Evolutionary conservation across 192 early-diverging fungal species (phyloP).

Genomic region (Martensiomyces pterosporus): DNA sequence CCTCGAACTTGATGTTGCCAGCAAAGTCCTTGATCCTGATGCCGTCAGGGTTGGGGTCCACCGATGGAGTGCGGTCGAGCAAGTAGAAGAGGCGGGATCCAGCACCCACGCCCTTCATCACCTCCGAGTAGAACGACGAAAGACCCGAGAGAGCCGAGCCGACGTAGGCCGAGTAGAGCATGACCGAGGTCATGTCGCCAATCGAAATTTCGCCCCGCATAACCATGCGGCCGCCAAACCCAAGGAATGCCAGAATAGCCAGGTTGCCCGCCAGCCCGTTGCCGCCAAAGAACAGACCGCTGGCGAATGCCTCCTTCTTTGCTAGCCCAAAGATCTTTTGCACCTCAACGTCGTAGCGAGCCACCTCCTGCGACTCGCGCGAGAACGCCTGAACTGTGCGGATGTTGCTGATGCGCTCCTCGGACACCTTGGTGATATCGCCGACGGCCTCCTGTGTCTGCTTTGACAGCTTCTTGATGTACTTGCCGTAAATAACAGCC

Average conservation of each 20-base stretch:
- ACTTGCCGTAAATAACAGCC: slow-evolving; percentile 65
- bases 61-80: slow-evolving; percentile 48
- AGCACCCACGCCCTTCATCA: slow-evolving; percentile 68
- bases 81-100: slow-evolving; percentile 58
- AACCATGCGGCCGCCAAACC: slow-evolving; percentile 64
- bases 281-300: slow-evolving; percentile 60
- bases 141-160: slow-evolving; percentile 55
- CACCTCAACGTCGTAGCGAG: slow-evolving; percentile 33
- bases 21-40: slow-evolving; percentile 14
- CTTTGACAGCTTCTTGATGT: slow-evolving; percentile 57
- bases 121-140: slow-evolving; percentile 65
- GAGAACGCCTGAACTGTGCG: slow-evolving; percentile 54
- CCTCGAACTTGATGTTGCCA: slow-evolving; percentile 55
- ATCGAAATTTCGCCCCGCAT: slow-evolving; percentile 54
- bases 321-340: slow-evolving; percentile 42
- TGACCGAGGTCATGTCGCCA: slow-evolving; percentile 66
- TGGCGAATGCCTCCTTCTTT: slow-evolving; percentile 53
- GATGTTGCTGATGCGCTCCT: slow-evolving; percentile 57
- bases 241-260: slow-evolving; percentile 60
- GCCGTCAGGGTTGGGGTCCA: slow-evolving; percentile 28
- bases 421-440: slow-evolving; percentile 63
- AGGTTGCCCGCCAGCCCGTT: slow-evolving; percentile 61
- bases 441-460: slow-evolving; percentile 63
- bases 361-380: slow-evolving; percentile 34
- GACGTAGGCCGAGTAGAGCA: slow-evolving; percentile 66